Evolutionary conservation across 164 flowering plant genomes (phyloP).

Genomic region (Malania oleifera): DNA sequence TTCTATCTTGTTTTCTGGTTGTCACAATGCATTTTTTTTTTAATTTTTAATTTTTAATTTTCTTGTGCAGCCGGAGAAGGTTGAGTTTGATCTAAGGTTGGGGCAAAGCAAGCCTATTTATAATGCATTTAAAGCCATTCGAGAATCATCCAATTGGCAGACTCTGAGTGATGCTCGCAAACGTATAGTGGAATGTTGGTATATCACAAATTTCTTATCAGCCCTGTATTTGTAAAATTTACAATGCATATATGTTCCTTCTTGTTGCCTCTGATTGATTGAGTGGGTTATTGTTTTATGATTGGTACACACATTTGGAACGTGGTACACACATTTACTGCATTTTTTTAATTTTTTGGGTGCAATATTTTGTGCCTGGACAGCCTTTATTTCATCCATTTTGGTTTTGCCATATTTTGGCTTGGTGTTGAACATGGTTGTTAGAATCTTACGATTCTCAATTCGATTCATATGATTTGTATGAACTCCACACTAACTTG

Average conservation of each 20-base stretch:
- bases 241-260: not conserved
- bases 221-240: not conserved
- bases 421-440: no score
- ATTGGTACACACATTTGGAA: no score
- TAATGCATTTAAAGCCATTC: conserved; percentile 81
- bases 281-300: not conserved
- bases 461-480: no score
- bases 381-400: no score
- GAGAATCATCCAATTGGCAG: conserved; percentile 71
- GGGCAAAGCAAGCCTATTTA: conserved; percentile 94
- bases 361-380: no score
- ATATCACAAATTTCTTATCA: not conserved
- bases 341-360: no score
- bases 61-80: conserved; percentile 79
- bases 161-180: conserved; percentile 65
- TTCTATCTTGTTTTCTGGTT: not conserved
- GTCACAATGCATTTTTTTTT: conserved; percentile 4
- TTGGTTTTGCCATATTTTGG: no score
- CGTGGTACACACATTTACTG: no score
- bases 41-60: not conserved
- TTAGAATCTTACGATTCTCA: no score
- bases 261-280: not conserved
- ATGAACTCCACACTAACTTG: no score
- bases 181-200: conserved; percentile 86
- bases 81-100: conserved; percentile 67